Evolutionary conservation across 1,284 basidiomycete genomes (phyloP).

Genomic region (Cutaneotrichosporon daszewskae): DNA sequence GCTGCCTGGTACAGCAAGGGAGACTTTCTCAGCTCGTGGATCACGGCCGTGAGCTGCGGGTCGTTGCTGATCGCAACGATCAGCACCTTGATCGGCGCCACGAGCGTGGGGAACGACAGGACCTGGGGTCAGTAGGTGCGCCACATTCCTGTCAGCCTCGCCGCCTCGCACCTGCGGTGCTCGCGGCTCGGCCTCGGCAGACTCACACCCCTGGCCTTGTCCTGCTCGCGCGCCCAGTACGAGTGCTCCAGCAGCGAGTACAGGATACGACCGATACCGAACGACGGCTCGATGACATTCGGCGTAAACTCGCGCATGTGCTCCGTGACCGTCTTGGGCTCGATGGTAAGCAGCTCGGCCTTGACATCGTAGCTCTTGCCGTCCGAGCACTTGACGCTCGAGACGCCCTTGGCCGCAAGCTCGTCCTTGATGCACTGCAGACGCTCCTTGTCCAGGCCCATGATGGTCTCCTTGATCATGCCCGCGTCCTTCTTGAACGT

Average conservation of each 20-base stretch:
- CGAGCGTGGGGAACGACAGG: conserved; percentile 77
- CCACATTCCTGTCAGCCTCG: too few relatives aligned
- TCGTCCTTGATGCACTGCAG: conserved; percentile 67
- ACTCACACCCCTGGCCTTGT: conserved; percentile 79
- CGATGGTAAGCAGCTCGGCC: conserved; percentile 69
- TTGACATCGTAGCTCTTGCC: conserved; percentile 68
- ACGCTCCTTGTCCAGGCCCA: conserved; percentile 62
- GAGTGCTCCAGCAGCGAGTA: conserved; percentile 92
- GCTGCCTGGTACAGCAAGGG: conserved; percentile 1
- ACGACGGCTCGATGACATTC: conserved; percentile 98
- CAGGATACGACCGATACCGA: conserved; percentile 93
- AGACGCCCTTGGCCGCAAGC: conserved; percentile 51
- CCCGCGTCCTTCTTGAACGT: conserved; percentile 81
- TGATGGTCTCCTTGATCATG: conserved; percentile 63
- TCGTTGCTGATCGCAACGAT: conserved; percentile 92
- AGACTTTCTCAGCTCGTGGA: conserved; percentile 82
- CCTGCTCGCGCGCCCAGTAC: conserved; percentile 91
- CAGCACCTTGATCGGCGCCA: conserved; percentile 94
- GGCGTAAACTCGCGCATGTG: conserved; percentile 91
- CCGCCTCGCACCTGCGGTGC: too few relatives aligned
- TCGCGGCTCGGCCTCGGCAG: too few relatives aligned
- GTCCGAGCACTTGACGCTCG: conserved; percentile 51
- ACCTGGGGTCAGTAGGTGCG: too few relatives aligned
- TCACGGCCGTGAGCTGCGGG: conserved; percentile 75
- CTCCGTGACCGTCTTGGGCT: conserved; percentile 79